These are phyloP conservation scores for Fusarium sp. DNA, from an alignment of 2,329 filamentous ascomycete species.

Conservation along the genomic window DNA sequence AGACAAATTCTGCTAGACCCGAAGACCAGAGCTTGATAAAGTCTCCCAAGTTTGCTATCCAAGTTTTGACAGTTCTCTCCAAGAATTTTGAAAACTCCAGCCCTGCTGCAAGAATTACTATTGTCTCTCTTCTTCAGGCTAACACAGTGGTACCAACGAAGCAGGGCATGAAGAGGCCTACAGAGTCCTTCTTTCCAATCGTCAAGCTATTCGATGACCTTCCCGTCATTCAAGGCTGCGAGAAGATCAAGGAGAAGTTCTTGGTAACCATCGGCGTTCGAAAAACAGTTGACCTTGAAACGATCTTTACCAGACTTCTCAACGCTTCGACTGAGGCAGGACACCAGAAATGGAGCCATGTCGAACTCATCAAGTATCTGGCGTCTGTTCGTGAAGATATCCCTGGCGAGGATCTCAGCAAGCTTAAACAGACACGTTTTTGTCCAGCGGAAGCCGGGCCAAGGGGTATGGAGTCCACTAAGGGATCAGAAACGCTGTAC, in stretches of 20 bases:
- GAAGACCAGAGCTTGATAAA: slow-evolving; percentile 79
- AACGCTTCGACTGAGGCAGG: slow-evolving; percentile 67
- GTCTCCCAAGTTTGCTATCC: slow-evolving; percentile 80
- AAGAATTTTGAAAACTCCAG: slow-evolving; percentile 92
- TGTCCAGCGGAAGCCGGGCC: slow-evolving; percentile 82
- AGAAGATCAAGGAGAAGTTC: slow-evolving; percentile 91
- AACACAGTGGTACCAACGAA: slow-evolving; percentile 90
- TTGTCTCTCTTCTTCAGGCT: slow-evolving; percentile 75
- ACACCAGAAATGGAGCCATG: slow-evolving; percentile 87
- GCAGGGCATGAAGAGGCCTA: slow-evolving; percentile 86
- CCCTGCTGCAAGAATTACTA: slow-evolving; percentile 73
- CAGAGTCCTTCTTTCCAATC: slow-evolving; percentile 91
- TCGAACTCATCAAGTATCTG: slow-evolving; percentile 95
- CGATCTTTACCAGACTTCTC: slow-evolving; percentile 90
- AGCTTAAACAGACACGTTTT: slow-evolving; percentile 82
- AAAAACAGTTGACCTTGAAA: slow-evolving; percentile 94
- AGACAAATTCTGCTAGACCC: slow-evolving; percentile 71
- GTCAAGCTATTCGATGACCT: slow-evolving; percentile 96
- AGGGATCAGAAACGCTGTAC: slow-evolving; percentile 71
- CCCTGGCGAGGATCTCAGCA: slow-evolving; percentile 83
- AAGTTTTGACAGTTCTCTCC: slow-evolving; percentile 84
- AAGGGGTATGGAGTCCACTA: slow-evolving; percentile 67
- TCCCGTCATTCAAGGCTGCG: slow-evolving; percentile 82
- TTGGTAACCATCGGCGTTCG: slow-evolving; percentile 86
- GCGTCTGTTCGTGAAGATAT: slow-evolving; percentile 93